Base-by-base conservation (phyloP, 495 filamentous ascomycete species). In the Pseudomonodictys pantanalensis region DNA sequence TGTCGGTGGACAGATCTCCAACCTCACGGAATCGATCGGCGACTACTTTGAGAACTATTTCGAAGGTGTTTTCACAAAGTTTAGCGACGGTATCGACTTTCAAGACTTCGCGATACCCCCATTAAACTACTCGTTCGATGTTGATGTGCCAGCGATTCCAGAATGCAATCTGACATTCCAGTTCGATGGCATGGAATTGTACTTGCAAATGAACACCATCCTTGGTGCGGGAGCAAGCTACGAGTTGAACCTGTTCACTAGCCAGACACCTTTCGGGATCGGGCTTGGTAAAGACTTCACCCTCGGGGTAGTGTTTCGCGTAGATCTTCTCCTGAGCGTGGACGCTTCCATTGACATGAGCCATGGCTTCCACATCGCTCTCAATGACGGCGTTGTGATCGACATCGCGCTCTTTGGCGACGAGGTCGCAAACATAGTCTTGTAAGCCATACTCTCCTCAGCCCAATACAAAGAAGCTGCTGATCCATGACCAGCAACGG, bases 121-220 rank as follows among this genome's bases (percentile, higher is more conserved):
- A 2, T 55, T 79, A 24, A 65, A 73, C 29, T 51, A 33, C 30
- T 12, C 11, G 17, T 64, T 64, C 26, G 20, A 38, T 32, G 2
- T 64, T 7, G 71, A 76, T 32, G n/a, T 80, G 10, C 69, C 72
- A 0, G 67, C 67, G 10, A 69, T 83, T 12, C 76, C 77, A 5
- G 73, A 73, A 47, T 72, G 71, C 33, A 51, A 69, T 20, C 64
- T 81, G 15, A 58, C 69, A 17, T 78, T 82, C 47, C 55, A 75
- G 45, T 81, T 83, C 29, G 77, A 79, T 51, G 71, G 70, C 18
- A 50, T 83, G 39, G 80, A 83, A 66, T 56, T 83, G 1, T 83
- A 82, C 59, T 70, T 81, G 65, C 59, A 76, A 44, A 41, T 82
- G 24, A 75, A 81, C 47, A 77, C 78, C 0, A 69, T 67, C 8